phyloP scores from a whole-genome alignment of 208 protist species.

The Crithidia brevicula region DNA sequence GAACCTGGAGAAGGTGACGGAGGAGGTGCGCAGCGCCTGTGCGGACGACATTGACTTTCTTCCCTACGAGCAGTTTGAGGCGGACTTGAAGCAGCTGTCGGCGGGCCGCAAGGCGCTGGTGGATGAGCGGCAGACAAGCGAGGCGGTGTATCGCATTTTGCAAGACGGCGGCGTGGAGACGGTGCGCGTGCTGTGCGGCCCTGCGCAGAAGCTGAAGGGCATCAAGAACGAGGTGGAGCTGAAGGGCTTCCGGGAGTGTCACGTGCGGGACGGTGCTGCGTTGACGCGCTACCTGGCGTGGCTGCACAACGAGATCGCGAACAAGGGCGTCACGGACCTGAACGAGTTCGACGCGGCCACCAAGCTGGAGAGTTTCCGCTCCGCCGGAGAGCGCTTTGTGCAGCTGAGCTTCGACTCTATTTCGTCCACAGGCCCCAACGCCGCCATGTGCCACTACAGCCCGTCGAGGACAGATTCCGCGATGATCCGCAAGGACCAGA shows the following conservation, averaged over 20 bases:
- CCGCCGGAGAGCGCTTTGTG: slow-evolving; percentile 80
- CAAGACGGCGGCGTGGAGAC: slow-evolving; percentile 35
- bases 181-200: slow-evolving; percentile 60
- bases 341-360: slow-evolving; percentile 88
- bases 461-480: slow-evolving; percentile 68
- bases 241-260: slow-evolving; percentile 90
- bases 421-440: slow-evolving; percentile 88
- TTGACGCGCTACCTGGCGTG: slow-evolving; percentile 94
- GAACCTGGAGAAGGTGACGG: slow-evolving; percentile 33
- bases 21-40: slow-evolving; percentile 23
- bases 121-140: slow-evolving; percentile 75
- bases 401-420: slow-evolving; percentile 95
- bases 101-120: slow-evolving; percentile 56
- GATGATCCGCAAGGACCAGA: slow-evolving; percentile 57
- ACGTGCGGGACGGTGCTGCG: slow-evolving; percentile 93
- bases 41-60: slow-evolving; percentile 50
- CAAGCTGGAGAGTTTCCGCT: slow-evolving; percentile 82
- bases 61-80: slow-evolving; percentile 79
- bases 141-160: slow-evolving; percentile 59
- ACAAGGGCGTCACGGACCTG: slow-evolving; percentile 60
- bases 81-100: slow-evolving; percentile 44
- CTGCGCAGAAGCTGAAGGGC: slow-evolving; percentile 83
- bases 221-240: slow-evolving; percentile 94
- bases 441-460: slow-evolving; percentile 96
- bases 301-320: slow-evolving; percentile 77